phyloP scores from a whole-genome alignment of 768 basidiomycete species.

The Boletus insuetus region DNA sequence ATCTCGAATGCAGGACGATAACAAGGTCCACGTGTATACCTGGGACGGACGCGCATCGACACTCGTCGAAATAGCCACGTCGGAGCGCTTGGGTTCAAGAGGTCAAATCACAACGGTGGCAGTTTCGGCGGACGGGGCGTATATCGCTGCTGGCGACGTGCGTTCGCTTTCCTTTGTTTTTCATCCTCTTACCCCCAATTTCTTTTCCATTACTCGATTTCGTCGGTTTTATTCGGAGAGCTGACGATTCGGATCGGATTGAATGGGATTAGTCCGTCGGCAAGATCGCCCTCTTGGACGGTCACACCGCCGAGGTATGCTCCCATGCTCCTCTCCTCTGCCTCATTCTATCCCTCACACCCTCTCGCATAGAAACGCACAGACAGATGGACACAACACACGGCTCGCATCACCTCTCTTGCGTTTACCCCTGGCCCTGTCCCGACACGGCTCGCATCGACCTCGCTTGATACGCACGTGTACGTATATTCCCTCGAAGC shows the following conservation, averaged over 20 bases:
- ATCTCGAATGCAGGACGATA: constrained; percentile 45
- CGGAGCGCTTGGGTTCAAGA: constrained; percentile 57
- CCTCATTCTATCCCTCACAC: neutral
- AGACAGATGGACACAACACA: constrained; percentile 84
- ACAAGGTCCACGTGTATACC: constrained; percentile 68
- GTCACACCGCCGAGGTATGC: constrained; percentile 52
- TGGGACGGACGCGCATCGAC: constrained; percentile 59
- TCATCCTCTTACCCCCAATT: neutral
- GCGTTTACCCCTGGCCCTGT: constrained; percentile 37
- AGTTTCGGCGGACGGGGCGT: constrained; percentile 73
- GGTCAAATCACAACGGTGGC: constrained; percentile 71
- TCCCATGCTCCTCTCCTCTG: neutral
- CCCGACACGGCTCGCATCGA: constrained; percentile 71
- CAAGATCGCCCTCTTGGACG: constrained; percentile 76
- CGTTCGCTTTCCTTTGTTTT: constrained; percentile 24
- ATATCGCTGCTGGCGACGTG: constrained; percentile 86
- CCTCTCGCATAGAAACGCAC: constrained; percentile 50
- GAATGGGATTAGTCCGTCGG: constrained; percentile 60
- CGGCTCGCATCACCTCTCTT: constrained; percentile 75
- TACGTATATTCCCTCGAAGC: constrained; percentile 81
- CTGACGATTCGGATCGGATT: neutral
- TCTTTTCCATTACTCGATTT: neutral
- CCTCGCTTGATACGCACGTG: constrained; percentile 89
- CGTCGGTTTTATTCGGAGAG: no score
- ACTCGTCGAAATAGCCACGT: constrained; percentile 51